These are phyloP conservation scores for Singerocomus inundabilis DNA, from an alignment of 1,284 basidiomycete genomes.

Conservation along the genomic window DNA sequence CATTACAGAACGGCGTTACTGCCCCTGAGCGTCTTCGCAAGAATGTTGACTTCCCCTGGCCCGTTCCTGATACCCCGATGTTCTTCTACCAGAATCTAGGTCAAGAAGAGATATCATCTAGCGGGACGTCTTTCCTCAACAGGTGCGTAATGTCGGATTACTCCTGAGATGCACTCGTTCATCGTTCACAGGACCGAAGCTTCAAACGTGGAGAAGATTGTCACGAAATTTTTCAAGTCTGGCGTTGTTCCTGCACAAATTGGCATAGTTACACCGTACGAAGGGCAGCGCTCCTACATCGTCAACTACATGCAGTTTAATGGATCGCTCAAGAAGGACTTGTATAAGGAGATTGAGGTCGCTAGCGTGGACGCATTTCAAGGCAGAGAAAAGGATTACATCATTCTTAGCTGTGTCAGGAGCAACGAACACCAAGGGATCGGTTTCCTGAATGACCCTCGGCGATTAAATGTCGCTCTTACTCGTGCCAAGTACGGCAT, in stretches of 20 bases:
- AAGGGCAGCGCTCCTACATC: slow-evolving; percentile 98
- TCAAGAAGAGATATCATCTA: slow-evolving; percentile 98
- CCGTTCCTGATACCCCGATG: slow-evolving; percentile 97
- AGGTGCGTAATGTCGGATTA: slow-evolving; percentile 43
- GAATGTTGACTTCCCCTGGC: slow-evolving; percentile 99
- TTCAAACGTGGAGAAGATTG: slow-evolving; percentile 99
- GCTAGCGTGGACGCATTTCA: slow-evolving; percentile 99
- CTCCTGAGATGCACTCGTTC: background rate
- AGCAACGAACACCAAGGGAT: slow-evolving; percentile 99
- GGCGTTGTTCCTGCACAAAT: slow-evolving; percentile 95
- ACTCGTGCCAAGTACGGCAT: slow-evolving; percentile 98
- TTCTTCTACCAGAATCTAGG: slow-evolving; percentile 99
- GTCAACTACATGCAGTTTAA: slow-evolving; percentile 99
- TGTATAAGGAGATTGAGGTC: slow-evolving; percentile 99
- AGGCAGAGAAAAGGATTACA: slow-evolving; percentile 99
- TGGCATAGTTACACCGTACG: slow-evolving; percentile 98
- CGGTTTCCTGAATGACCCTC: slow-evolving; percentile 97
- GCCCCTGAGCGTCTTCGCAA: slow-evolving; percentile 96
- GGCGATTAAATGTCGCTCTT: slow-evolving; percentile 94
- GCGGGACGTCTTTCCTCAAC: slow-evolving; percentile 98
- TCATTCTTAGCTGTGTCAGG: slow-evolving; percentile 97
- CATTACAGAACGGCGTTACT: slow-evolving; percentile 98
- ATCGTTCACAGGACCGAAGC: slow-evolving; percentile 80
- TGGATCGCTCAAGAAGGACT: slow-evolving; percentile 95
- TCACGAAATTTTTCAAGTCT: slow-evolving; percentile 99